Base-by-base conservation (phyloP, 257 asterid species). In the Euphrasia confusa region DNA sequence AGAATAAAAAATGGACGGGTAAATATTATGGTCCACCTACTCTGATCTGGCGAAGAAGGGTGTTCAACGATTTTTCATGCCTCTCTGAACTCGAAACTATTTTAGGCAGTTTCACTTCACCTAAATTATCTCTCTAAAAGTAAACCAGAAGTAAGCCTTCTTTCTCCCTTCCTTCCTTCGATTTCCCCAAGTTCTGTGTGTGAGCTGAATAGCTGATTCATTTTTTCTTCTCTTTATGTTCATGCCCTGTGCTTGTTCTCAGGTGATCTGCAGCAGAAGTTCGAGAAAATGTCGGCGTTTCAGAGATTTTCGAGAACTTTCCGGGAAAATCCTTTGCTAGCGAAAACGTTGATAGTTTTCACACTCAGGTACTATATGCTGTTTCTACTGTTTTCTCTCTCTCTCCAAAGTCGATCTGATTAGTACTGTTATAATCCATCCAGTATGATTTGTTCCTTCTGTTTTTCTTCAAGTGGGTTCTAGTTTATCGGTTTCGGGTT, bases 341-440 rank as follows among this genome's bases (percentile, higher is more conserved):
- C 86, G 54, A 84, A 77, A 81, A 68, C 77, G 68, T 71, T 86
- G 67, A 57, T 85, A 49, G 85, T 84, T 59, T 76, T 84, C 78
- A 75, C 90, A 39, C 80, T 83, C 69, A 76, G 96, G 96, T 87
- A 76, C 33, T 11, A 7, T 68, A 21, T 69, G 1, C 24, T 21
- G n/a, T 21, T 21, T 21, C 24, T 21, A 21, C 24, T 21, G 24
- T 21, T 21, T 21, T 21, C 24, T 4, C 18, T 59, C 50, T 30
- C 33, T 53, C 32, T 62, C 14, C 52, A 54, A 39, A 26, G 27
- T 61, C 54, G 2, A 45, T 48, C 30, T 17, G 59, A 48, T 55
- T 21, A n/a, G 39, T 15, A 40, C 11, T 13, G 35, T 55, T 39
- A 7, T 55, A 58, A 15, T 26, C 54, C 12, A 15, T 26, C 54